Evolutionary conservation across 495 filamentous ascomycete species (phyloP).

Genomic region (Neohortaea acidophila): DNA sequence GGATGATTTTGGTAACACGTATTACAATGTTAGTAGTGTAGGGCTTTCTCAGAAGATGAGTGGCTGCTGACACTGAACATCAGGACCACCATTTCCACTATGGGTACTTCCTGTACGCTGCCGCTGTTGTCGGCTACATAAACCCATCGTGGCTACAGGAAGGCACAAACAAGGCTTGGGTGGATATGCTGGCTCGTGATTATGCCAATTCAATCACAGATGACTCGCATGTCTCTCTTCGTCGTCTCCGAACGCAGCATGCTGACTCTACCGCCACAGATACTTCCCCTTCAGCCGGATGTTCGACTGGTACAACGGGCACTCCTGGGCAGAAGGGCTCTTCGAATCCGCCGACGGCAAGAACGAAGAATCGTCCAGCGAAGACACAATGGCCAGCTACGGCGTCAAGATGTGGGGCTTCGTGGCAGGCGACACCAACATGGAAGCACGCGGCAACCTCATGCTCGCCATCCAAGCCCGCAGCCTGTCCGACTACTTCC

Average conservation of each 20-base stretch:
- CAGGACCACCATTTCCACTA: constrained; percentile 97
- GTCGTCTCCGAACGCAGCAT: too few species aligned
- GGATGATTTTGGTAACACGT: constrained; percentile 34
- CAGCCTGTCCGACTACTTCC: constrained; percentile 63
- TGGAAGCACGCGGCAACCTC: constrained; percentile 78
- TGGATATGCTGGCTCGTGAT: constrained; percentile 46
- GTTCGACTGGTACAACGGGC: constrained; percentile 92
- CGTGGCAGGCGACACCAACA: constrained; percentile 53
- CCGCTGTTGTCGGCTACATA: constrained; percentile 67
- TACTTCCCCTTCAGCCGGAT: constrained; percentile 73
- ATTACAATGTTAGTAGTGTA: constrained; percentile 33
- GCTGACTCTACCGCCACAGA: too few species aligned
- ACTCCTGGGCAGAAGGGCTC: constrained; percentile 93
- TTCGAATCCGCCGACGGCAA: constrained; percentile 84
- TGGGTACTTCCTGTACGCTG: constrained; percentile 79
- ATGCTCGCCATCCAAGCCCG: constrained; percentile 64
- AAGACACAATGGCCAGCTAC: constrained; percentile 72
- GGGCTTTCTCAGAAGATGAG: constrained; percentile 25
- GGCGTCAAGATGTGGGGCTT: constrained; percentile 89
- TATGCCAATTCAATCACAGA: constrained; percentile 55
- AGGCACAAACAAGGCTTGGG: constrained; percentile 53
- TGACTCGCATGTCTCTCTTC: too few species aligned
- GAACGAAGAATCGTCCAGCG: constrained; percentile 79
- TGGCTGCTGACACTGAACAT: constrained; percentile 70
- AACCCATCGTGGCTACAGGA: constrained; percentile 56